Base-by-base conservation (phyloP, 1,139 yeast species). In the Geotrichum klebahnii region DNA sequence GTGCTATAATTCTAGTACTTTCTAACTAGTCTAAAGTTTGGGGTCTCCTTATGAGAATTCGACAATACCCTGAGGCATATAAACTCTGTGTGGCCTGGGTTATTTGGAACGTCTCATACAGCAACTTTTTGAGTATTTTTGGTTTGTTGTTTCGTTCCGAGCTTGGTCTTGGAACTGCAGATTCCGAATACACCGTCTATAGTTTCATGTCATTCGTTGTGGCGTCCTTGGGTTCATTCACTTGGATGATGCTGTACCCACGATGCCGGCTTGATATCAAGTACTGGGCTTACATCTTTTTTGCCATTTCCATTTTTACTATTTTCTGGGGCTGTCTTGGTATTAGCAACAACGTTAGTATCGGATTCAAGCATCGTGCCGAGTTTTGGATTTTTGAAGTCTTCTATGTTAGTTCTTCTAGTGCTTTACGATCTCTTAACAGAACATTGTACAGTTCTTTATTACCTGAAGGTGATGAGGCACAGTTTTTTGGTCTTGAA, bases 291-390 rank as follows among this genome's bases (percentile, higher is more conserved):
- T 72, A 65, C 51, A 53, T 59, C 0, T 71, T 74, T 47, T 61
- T 72, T 4, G 53, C 57, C 0, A 47, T 72, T 12, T 67, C 73
- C 5, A 48, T 67, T 1, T 66, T 72, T 42, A 54, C 73, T 1
- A 72, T 72, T 52, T 67, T 74, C 33, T 74, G 77, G 77, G 77
- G 75, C 0, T 67, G 73, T 44, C 55, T 74, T 16, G 78, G 77
- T 0, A 69, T 72, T 16, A 66, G 61, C 36, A 14, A 48, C 0
- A 43, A 55, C 12, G 54, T 66, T 1, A 51, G 46, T n/a, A 61
- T 74, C 39, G 77, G 77, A 0, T 72, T 71, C 63, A 72, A 72
- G 54, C 67, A 69, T 50, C 54, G 76, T 19, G 71, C 75, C 72
- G 77, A 74, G 54, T 74, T 73, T 52, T 74, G 77, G 77, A 38